Percentiles rank a stretch among this genome's conserved stretches.
phyloP scores from a whole-genome alignment of 2,329 filamentous ascomycete species.

The Furcasterigmium furcatum region DNA sequence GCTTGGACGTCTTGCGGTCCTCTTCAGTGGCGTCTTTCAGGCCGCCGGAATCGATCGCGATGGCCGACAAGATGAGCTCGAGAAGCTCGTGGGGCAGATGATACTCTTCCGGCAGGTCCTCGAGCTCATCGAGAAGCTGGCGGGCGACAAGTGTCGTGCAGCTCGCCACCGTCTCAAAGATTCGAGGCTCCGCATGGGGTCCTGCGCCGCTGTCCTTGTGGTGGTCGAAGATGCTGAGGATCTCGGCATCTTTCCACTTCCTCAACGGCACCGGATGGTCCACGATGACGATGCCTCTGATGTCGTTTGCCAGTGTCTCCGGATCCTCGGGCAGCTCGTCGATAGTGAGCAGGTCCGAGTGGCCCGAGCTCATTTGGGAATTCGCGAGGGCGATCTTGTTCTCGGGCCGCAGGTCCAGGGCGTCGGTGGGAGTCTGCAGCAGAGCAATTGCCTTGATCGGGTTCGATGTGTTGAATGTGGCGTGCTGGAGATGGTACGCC shows the following conservation, averaged over 20 bases:
- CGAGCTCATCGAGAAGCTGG: constrained; percentile 42
- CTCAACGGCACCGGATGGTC: constrained; percentile 37
- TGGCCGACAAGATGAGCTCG: constrained; percentile 41
- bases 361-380: constrained; percentile 39
- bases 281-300: constrained; percentile 41
- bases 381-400: constrained; percentile 40
- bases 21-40: constrained; percentile 32
- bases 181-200: constrained; percentile 34
- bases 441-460: constrained; percentile 42
- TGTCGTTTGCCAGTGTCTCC: constrained; percentile 34
- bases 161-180: constrained; percentile 39
- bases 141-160: constrained; percentile 42
- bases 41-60: constrained; percentile 41
- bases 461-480: constrained; percentile 33
- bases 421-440: constrained; percentile 40
- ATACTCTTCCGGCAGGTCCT: constrained; percentile 37
- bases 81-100: constrained; percentile 44
- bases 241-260: constrained; percentile 37
- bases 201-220: constrained; percentile 37
- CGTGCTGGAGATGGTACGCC: constrained; percentile 43
- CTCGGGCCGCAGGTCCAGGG: constrained; percentile 42
- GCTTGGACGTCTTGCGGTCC: constrained; percentile 31
- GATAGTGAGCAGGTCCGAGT: constrained; percentile 41
- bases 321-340: constrained; percentile 43
- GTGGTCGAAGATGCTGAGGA: constrained; percentile 43